Base-by-base conservation (phyloP, 441 rosid species). In the Euphorbia neoarborescens region DNA sequence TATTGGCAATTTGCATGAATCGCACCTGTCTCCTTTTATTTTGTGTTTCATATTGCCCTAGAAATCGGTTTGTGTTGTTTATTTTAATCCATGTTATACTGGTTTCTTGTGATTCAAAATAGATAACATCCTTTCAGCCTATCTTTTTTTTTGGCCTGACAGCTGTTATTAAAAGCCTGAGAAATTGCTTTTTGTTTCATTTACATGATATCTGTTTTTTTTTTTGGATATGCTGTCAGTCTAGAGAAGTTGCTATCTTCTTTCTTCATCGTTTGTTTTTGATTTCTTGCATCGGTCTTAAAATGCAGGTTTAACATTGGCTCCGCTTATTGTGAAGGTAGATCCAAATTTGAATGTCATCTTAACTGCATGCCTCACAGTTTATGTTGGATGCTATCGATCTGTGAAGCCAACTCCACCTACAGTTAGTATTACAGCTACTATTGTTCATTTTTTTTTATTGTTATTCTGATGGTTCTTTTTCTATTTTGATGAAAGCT, bases 391-490 rank as follows among this genome's bases (percentile, higher is more conserved):
- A 56, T 91, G 96, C 81, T 84, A 86, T 71, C 87, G 97, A 75
- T 91, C 97, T 42, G 96, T 91, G 65, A 91, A 91, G 84, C 86
- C 94, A 59, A 77, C 96, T 54, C 97, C 96, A 30, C 96, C 96
- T 63, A 71, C 94, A 2, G 99, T 94, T 78, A 84, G 94, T 78
- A 58, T 53, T 71, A 13, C 11, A 61, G 54, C 57, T 63, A 54
- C 7, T 15, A 6, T 27, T 48, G 19, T 68, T 65, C 38, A 27
- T 8, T 25, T 51, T 8, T 25, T 51, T 19, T 53, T 17, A 4
- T 60, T 7, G 37, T 34, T 13, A 37, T 27, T 56, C 37, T 27
- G 24, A 5, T 38, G 46, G 27, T 11, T 68, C 24, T 27, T 20
- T 51, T 20, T 53, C 58, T 53, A 7, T 28, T 3, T 5, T 53